Evolutionary conservation across 371 early-diverging fungal genomes (phyloP), one percentile per base, ranked within the genome.

Genomic region (Mortierella sp.): DNA sequence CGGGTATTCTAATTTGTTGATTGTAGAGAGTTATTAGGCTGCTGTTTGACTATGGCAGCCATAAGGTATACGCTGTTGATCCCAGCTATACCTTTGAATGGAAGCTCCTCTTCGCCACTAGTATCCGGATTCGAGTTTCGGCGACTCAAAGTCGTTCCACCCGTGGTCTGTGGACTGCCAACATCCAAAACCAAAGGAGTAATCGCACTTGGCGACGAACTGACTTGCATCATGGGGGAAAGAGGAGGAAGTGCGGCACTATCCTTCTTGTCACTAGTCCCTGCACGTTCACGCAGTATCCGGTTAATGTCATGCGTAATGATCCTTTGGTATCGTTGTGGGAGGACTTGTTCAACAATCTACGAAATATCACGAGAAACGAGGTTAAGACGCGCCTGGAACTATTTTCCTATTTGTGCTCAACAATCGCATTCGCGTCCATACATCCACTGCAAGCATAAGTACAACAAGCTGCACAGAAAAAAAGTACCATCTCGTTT

Each of bases 251-350:
- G 32, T 23, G 61, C 63, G 1, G 69, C 48, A 49, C 55, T 82
- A 79, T 82, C 82, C 67, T 82, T 84, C 61, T 81, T 85, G 31
- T 85, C 82, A 42, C 67, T 69, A 19, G 70, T 61, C 57, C 71
- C 86, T 17, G 82, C 65, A 37, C 95, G 79, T 46, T 95, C 95
- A 30, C 90, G 85, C 53, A 95, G 76, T 57, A 91, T 94, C 63
- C 92, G 86, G 59, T 95, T 94, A 65, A 95, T 94, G 64, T 95
- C 93, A 51, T 86, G 87, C 8, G 91, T 93, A 44, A 97, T 91
- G 28, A 92, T 82, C 37, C 90, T 85, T 51, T 92, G 91, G 56
- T 92, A 93, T 66, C 82, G 78, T 43, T 89, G 85, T 31, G 88
- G 91, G 11, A 94, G 79, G 12, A 94, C 93, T 49, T 90, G 80